These are phyloP conservation scores for Ashbya aceris DNA, from an alignment of 1,139 yeast species.

Conservation along the genomic window DNA sequence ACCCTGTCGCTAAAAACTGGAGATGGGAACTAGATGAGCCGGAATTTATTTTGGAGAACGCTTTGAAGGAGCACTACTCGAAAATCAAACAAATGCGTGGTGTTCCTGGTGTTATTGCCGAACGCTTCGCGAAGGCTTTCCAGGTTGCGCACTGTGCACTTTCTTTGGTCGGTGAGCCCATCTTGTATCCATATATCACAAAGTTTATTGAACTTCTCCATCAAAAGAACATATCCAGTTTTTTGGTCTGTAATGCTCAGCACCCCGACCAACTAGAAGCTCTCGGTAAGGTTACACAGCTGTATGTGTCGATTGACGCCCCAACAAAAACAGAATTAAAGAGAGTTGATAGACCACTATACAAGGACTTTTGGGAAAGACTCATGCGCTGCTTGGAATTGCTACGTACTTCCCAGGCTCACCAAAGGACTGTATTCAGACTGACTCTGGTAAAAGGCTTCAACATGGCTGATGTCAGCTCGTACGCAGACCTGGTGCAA, in stretches of 20 bases:
- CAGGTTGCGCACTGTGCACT: constrained; percentile 84
- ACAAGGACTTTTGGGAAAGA: constrained; percentile 90
- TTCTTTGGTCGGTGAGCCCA: constrained; percentile 90
- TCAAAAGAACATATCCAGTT: constrained; percentile 68
- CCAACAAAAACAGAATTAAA: constrained; percentile 73
- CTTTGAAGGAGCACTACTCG: constrained; percentile 78
- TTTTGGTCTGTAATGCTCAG: constrained; percentile 90
- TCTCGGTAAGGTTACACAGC: constrained; percentile 72
- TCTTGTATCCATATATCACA: constrained; percentile 83
- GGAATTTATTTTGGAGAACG: constrained; percentile 74
- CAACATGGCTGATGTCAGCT: constrained; percentile 70
- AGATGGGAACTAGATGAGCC: constrained; percentile 94
- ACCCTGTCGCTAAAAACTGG: constrained; percentile 95
- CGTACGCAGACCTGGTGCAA: constrained; percentile 85
- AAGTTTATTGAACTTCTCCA: constrained; percentile 76
- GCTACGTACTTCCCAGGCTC: constrained; percentile 57
- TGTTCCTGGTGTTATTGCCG: constrained; percentile 88
- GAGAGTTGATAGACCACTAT: constrained; percentile 79
- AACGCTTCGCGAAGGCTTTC: constrained; percentile 84
- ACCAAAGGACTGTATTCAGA: constrained; percentile 86
- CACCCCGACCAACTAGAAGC: constrained; percentile 76
- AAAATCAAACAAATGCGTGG: constrained; percentile 93
- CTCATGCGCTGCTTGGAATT: constrained; percentile 73
- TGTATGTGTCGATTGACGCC: constrained; percentile 89
- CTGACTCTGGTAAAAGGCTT: constrained; percentile 87